Base-by-base conservation (phyloP, 495 filamentous ascomycete genomes). In the Lentithecium fluviatile region DNA sequence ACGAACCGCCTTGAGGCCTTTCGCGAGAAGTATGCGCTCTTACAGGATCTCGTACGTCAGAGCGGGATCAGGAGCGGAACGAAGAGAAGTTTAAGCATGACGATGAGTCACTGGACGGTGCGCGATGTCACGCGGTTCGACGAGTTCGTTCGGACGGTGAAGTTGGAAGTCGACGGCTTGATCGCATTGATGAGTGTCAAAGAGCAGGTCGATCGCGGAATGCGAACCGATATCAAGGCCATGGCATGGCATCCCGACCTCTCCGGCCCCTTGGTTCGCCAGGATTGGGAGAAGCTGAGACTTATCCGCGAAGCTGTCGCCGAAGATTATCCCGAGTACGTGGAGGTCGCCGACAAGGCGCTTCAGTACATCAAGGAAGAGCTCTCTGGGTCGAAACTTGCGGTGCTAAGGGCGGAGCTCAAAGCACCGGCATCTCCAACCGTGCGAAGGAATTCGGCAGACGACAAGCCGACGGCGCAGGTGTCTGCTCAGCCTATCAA, bases 221-320 rank as follows among this genome's bases (percentile, higher is more conserved):
- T 74, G 65, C 62, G 63, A 24, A 66, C 66, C 24, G 72, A 74
- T 50, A 70, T 74, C 25, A 61, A 58, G 19, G 60, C 60, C 6
- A 60, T 74, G 42, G 72, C 70, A 4, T 74, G 72, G 72, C 72
- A 74, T 52, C 67, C 69, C 2, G 57, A 57, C 38, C 36, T 61
- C 15, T 50, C 47, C 23, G 56, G 54, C 1, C 50, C 60, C 0
- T 19, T 45, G 3, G 52, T 64, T n/a, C 20, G 45, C 19, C 11
- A 20, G 4, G 72, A 74, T 38, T 56, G 43, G 50, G 56, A 57
- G 29, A 74, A 73, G 52, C 60, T 74, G 17, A 43, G 52, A n/a
- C 60, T 74, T 10, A 63, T 74, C 21, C 53, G 59, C 13, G 67
- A 69, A 32, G 62, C 58, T 12, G 69, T 65, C 47, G 11, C 45